Evolutionary conservation across 1,284 basidiomycete genomes (phyloP).

Genomic region (Pseudozyma thailandica): DNA sequence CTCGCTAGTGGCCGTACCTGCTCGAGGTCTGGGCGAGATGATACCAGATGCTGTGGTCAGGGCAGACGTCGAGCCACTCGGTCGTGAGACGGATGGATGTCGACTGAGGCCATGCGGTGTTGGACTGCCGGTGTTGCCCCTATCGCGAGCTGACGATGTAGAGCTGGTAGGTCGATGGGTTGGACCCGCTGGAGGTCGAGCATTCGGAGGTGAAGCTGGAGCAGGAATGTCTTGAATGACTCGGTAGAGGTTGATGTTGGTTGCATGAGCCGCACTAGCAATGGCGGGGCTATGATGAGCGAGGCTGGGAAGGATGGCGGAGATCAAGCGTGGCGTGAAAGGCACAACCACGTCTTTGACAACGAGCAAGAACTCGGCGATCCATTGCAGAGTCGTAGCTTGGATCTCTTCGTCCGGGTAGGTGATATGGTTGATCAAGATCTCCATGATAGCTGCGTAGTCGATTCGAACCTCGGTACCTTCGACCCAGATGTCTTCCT

Average conservation of each 20-base stretch:
- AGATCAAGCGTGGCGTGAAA: constrained; percentile 91
- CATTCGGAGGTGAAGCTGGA: constrained; percentile 72
- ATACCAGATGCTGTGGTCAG: constrained; percentile 6
- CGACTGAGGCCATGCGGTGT: constrained; percentile 17
- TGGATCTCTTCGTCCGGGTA: constrained; percentile 73
- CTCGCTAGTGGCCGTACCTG: constrained; percentile 25
- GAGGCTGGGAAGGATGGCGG: constrained; percentile 90
- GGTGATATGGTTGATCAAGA: constrained; percentile 88
- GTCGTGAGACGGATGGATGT: constrained; percentile 21
- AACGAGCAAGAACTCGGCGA: constrained; percentile 88
- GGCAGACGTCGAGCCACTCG: constrained; percentile 5
- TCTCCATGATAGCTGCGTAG: constrained; percentile 91
- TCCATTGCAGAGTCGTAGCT: constrained; percentile 78
- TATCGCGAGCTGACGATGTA: constrained; percentile 24
- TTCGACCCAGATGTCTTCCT: constrained; percentile 80
- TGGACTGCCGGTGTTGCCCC: constrained; percentile 23
- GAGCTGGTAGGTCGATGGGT: constrained; percentile 38
- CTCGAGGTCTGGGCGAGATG: constrained; percentile 20
- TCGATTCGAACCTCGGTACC: constrained; percentile 93
- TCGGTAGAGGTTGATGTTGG: constrained; percentile 84
- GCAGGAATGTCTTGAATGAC: constrained; percentile 87
- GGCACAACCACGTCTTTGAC: constrained; percentile 91
- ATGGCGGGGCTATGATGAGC: constrained; percentile 91
- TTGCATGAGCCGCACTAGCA: constrained; percentile 83
- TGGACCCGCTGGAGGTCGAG: constrained; percentile 63